These are phyloP conservation scores for Mortierella alpina DNA, from an alignment of 192 early-diverging fungal genomes.

Conservation along the genomic window DNA sequence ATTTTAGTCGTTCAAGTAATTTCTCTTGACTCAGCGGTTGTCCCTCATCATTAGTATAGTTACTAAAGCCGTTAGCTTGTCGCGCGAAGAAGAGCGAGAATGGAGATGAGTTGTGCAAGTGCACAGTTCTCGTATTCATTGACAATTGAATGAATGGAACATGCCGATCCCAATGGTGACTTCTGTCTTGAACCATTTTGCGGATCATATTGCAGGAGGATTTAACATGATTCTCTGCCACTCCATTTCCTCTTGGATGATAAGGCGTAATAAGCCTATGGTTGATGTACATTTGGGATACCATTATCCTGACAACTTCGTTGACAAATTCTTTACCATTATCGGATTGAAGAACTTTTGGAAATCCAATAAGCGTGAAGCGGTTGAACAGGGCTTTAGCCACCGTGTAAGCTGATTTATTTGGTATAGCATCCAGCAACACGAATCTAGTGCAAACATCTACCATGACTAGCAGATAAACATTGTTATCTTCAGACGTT, in stretches of 20 bases:
- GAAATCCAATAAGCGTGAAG: slow-evolving; percentile 9
- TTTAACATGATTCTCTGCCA: slow-evolving; percentile 28
- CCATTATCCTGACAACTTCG: slow-evolving; percentile 28
- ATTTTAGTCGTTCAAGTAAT: slow-evolving; percentile 24
- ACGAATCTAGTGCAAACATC: too few species aligned
- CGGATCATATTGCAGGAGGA: slow-evolving; percentile 34
- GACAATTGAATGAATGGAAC: slow-evolving; percentile 50
- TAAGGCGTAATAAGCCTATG: slow-evolving; percentile 55
- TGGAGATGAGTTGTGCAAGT: slow-evolving; percentile 44
- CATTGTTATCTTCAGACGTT: background rate
- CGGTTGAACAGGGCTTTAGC: background rate
- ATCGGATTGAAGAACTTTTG: slow-evolving; percentile 32
- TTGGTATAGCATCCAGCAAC: too few species aligned
- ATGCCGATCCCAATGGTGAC: slow-evolving; percentile 42
- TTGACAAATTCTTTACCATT: slow-evolving; percentile 64
- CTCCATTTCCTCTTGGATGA: slow-evolving; percentile 46
- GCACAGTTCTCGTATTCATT: slow-evolving; percentile 46
- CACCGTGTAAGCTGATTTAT: background rate
- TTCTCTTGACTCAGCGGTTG: slow-evolving; percentile 9
- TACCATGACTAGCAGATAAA: too few species aligned
- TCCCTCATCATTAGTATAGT: slow-evolving; percentile 10
- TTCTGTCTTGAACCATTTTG: slow-evolving; percentile 34
- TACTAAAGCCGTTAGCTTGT: slow-evolving; percentile 22
- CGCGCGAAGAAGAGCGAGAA: slow-evolving; percentile 60
- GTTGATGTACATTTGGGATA: slow-evolving; percentile 18